Conservation (phyloP, 2,329 filamentous ascomycete genomes). For the Xylaria sp. region DNA sequence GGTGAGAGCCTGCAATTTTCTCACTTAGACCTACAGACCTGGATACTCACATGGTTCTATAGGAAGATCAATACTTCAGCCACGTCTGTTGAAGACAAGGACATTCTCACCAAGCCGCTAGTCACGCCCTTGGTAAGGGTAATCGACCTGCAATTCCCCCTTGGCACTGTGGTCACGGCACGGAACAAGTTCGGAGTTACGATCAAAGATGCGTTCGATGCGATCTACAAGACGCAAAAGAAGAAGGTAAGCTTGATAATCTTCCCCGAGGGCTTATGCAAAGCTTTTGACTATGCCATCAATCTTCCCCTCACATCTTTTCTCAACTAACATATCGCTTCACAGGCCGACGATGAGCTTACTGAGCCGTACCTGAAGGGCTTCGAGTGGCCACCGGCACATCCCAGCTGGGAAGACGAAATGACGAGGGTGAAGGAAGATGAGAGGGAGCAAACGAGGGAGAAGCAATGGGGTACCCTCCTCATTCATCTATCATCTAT, state of each 20-base stretch:
- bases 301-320: background rate
- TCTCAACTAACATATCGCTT: slow-evolving; percentile 16
- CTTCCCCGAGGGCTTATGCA: background rate
- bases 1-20: slow-evolving; percentile 65
- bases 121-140: slow-evolving; percentile 88
- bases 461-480: slow-evolving; percentile 88
- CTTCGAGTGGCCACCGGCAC: slow-evolving; percentile 80
- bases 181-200: slow-evolving; percentile 94
- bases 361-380: slow-evolving; percentile 88
- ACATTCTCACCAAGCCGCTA: slow-evolving; percentile 83
- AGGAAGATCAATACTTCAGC: slow-evolving; percentile 97
- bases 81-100: slow-evolving; percentile 80
- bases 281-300: background rate
- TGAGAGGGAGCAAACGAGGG: slow-evolving; percentile 65
- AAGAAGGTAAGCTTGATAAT: slow-evolving; percentile 81
- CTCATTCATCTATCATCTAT: slow-evolving; percentile 89
- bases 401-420: slow-evolving; percentile 38
- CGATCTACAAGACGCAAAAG: slow-evolving; percentile 96
- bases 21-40: slow-evolving; percentile 4
- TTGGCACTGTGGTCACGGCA: slow-evolving; percentile 87
- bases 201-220: slow-evolving; percentile 95
- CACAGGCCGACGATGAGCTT: slow-evolving; percentile 88
- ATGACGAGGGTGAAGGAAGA: slow-evolving; percentile 37
- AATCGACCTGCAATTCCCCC: slow-evolving; percentile 91
- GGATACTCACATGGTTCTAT: slow-evolving; percentile 27